phyloP scores from a whole-genome alignment of 805 yeast genomes.

The Yarrowia deformans region DNA sequence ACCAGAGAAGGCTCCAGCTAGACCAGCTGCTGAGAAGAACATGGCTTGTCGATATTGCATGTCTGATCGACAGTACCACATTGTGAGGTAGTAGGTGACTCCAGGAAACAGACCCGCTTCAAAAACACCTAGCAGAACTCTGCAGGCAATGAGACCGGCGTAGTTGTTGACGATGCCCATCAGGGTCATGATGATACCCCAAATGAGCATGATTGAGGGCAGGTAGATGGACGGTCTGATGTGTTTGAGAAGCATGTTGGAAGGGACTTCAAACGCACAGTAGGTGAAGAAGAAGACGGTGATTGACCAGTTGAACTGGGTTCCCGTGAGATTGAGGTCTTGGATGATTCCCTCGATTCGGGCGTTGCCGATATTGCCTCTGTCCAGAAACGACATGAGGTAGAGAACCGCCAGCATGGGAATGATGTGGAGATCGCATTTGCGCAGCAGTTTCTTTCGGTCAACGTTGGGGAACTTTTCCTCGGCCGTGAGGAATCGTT shows the following conservation, averaged over 20 bases:
- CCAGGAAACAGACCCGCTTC: conserved; percentile 58
- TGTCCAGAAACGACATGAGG: conserved; percentile 59
- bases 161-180: conserved; percentile 50
- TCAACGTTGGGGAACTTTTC: conserved; percentile 42
- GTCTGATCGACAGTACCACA: conserved; percentile 52
- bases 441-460: conserved; percentile 47
- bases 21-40: conserved; percentile 48
- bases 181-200: conserved; percentile 51
- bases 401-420: conserved; percentile 59
- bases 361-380: conserved; percentile 63
- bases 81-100: conserved; percentile 48
- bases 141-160: conserved; percentile 50
- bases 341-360: conserved; percentile 59
- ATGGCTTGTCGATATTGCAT: conserved; percentile 53
- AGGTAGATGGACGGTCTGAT: conserved; percentile 53
- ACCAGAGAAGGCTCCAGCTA: conserved; percentile 64
- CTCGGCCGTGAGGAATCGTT: not conserved
- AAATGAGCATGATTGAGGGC: conserved; percentile 49
- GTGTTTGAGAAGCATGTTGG: conserved; percentile 46
- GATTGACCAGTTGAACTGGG: conserved; percentile 52
- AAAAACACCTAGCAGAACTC: conserved; percentile 54
- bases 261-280: conserved; percentile 46
- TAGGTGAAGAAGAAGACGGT: conserved; percentile 53
- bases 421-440: conserved; percentile 55
- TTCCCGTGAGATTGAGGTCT: conserved; percentile 50